phyloP scores from a whole-genome alignment of 2,329 filamentous ascomycete genomes.

The Ceratocystis variospora region DNA sequence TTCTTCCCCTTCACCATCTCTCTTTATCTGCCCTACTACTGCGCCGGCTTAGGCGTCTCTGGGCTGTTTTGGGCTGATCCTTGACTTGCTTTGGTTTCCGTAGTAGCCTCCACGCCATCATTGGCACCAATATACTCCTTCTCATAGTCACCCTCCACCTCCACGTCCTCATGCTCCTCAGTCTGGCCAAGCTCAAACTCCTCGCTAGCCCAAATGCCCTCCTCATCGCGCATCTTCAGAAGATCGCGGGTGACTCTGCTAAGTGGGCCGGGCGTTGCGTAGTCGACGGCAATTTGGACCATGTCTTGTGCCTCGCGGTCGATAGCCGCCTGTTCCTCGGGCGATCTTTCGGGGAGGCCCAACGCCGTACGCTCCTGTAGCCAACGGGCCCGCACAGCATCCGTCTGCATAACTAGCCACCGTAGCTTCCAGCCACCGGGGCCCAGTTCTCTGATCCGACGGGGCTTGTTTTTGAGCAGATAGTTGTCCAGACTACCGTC shows the following conservation, averaged over 20 bases:
- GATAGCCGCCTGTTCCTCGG: constrained; percentile 25
- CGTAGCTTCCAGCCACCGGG: constrained; percentile 80
- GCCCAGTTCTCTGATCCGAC: constrained; percentile 71
- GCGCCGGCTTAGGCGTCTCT: constrained; percentile 1
- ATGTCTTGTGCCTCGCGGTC: constrained; percentile 29
- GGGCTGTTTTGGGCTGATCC: not conserved
- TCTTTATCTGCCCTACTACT: not conserved
- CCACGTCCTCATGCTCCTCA: constrained; percentile 27
- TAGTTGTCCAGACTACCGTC: constrained; percentile 79
- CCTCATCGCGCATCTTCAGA: constrained; percentile 29
- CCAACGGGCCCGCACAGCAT: constrained; percentile 50
- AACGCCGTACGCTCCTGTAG: constrained; percentile 48
- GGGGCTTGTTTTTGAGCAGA: constrained; percentile 64
- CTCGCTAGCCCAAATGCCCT: constrained; percentile 22
- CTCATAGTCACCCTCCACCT: constrained; percentile 25
- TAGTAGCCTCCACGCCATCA: constrained; percentile 19
- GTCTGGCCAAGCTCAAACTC: constrained; percentile 37
- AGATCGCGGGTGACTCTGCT: constrained; percentile 28
- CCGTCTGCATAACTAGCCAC: constrained; percentile 77
- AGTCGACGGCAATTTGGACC: constrained; percentile 31
- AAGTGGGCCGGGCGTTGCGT: constrained; percentile 30
- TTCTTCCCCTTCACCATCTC: not conserved
- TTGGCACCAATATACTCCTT: constrained; percentile 30
- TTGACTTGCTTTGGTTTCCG: constrained; percentile 8
- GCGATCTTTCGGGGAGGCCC: constrained; percentile 39